Conservation (phyloP, 495 filamentous ascomycete genomes). For the Saxispiralis lemnorum region DNA sequence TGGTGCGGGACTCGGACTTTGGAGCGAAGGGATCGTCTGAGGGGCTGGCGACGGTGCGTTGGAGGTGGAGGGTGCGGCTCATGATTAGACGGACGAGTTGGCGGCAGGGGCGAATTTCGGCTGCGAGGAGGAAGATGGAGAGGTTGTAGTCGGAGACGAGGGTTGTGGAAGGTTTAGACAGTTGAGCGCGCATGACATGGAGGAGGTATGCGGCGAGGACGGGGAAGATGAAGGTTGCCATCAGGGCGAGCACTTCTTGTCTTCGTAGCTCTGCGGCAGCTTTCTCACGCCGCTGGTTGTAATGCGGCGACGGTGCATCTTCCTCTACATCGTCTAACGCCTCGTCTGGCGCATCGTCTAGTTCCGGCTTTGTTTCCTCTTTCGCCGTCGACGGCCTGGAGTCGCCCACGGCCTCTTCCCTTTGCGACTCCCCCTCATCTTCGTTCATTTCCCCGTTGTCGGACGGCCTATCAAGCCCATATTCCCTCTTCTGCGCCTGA, state of each 20-base stretch:
- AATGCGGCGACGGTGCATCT: background rate
- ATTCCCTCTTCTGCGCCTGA: slow-evolving; percentile 27
- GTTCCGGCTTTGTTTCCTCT: slow-evolving; percentile 27
- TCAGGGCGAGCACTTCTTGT: slow-evolving; percentile 56
- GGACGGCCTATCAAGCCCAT: slow-evolving; percentile 23
- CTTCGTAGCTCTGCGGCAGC: slow-evolving; percentile 41
- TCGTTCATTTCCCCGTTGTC: slow-evolving; percentile 18
- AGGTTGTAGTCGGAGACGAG: slow-evolving; percentile 34
- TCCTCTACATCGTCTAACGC: no score
- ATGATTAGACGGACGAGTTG: slow-evolving; percentile 70
- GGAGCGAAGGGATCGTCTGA: slow-evolving; percentile 12
- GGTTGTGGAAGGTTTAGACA: slow-evolving; percentile 62
- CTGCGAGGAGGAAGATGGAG: slow-evolving; percentile 78
- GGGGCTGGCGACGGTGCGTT: slow-evolving; percentile 46
- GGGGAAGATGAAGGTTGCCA: slow-evolving; percentile 65
- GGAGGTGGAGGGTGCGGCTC: slow-evolving; percentile 64
- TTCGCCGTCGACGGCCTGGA: background rate
- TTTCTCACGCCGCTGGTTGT: slow-evolving; percentile 9
- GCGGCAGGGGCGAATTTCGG: slow-evolving; percentile 63
- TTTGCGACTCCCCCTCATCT: background rate
- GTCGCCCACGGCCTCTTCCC: slow-evolving; percentile 17
- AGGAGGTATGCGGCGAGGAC: slow-evolving; percentile 35
- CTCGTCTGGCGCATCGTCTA: background rate
- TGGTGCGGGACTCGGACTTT: slow-evolving; percentile 20
- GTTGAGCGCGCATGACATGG: slow-evolving; percentile 24